Conservation (phyloP, 2,329 filamentous ascomycete genomes). For the Trichocomaceae sp. region DNA sequence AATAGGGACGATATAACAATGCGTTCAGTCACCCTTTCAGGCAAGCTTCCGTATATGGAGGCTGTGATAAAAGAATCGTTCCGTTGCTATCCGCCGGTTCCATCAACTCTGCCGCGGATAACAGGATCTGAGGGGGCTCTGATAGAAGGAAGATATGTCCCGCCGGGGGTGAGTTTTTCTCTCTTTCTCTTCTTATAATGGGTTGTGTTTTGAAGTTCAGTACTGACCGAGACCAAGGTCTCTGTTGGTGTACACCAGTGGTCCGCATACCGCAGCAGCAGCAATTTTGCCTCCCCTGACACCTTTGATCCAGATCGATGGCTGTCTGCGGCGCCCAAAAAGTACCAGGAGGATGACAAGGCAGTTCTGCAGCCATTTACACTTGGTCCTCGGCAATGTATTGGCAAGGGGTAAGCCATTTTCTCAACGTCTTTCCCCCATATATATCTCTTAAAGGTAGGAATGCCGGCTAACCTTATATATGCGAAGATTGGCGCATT, state of each 20-base stretch:
- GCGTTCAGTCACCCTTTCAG: constrained; percentile 16
- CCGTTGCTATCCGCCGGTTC: constrained; percentile 35
- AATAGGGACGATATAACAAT: constrained; percentile 31
- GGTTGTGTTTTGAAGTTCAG: too few relatives aligned
- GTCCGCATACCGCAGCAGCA: constrained; percentile 38
- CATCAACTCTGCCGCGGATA: constrained; percentile 2
- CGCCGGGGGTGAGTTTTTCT: constrained; percentile 19
- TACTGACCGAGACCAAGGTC: constrained; percentile 18
- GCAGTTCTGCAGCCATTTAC: constrained; percentile 46
- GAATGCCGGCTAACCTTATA: neutral
- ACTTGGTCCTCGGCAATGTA: constrained; percentile 45
- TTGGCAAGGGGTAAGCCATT: constrained; percentile 44
- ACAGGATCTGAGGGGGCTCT: constrained; percentile 3
- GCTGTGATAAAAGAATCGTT: constrained; percentile 41
- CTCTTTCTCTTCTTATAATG: neutral
- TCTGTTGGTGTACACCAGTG: constrained; percentile 41
- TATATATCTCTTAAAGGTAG: neutral
- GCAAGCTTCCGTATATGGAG: constrained; percentile 33
- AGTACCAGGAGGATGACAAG: constrained; percentile 38
- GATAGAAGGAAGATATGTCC: constrained; percentile 11
- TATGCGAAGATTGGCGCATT: constrained; percentile 38
- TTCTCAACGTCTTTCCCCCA: neutral
- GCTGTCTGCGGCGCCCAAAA: constrained; percentile 16
- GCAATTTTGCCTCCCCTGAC: constrained; percentile 42
- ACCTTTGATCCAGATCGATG: constrained; percentile 44